Base-by-base conservation (phyloP, 106 monocot genomes). In the Iris macrosiphon region DNA sequence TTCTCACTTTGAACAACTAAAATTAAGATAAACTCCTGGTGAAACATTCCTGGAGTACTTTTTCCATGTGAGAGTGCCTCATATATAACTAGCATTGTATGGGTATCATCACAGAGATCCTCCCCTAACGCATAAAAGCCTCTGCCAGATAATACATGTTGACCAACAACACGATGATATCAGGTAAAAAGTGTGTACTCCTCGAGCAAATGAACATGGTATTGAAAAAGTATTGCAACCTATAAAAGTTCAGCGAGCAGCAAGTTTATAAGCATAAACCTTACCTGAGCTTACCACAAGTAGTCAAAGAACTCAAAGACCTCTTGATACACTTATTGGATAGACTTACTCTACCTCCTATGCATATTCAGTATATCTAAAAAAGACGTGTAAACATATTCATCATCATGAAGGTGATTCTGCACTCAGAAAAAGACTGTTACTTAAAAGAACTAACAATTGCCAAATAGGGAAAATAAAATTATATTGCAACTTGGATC, bases 281-380 rank as follows among this genome's bases (percentile, higher is more conserved):
- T 8, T 49, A 15, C 22, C 17, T 19, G 14, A 17, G 7, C 75
- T 40, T 35, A 35, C 39, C 50, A 76, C 19, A 24, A 42, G n/a
- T 2, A 24, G 55, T n/a, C n/a, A n/a, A 33, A 55, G 13, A 44
- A 24, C 0, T 42, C 10, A 12, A 15, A 56, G 51, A 78, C 96
- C 74, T 98, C 90, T 26, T 87, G 76, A 43, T 87, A 98, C 39
- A 98, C 96, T 45, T 98, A 90, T 30, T 79, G 74, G 43, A 98
- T 98, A 24, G 86, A 72, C 33, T 90, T 98, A 55, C 75, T 82
- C 42, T 90, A 90, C 65, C 80, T 82, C 27, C 90, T 61, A 52
- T 98, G 87, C 96, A 98, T 90, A 69, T 98, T 90, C 25, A 98
- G 79, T 56, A 98, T 90, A 70, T 90, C 86, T 60, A 98, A 75